Evolutionary conservation across 176 grass and related monocot species (phyloP).

Genomic region (Oryza coarctata): DNA sequence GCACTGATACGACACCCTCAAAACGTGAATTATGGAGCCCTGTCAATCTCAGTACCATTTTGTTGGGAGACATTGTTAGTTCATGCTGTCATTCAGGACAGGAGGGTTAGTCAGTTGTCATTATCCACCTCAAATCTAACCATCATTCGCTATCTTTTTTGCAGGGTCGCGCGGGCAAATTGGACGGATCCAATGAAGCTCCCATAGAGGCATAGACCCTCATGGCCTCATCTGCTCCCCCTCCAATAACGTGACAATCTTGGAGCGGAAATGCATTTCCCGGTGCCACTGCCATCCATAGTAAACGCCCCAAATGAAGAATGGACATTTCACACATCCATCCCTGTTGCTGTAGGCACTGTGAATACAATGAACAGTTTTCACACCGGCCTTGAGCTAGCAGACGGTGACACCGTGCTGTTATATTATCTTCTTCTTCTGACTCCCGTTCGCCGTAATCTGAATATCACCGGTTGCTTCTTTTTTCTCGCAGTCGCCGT

Average conservation of each 20-base stretch:
- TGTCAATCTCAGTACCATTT: slow-evolving; percentile 37
- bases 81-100: slow-evolving; percentile 13
- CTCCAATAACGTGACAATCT: not conserved
- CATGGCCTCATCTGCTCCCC: slow-evolving; percentile 11
- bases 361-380: slow-evolving; percentile 23
- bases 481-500: not conserved
- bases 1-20: not conserved
- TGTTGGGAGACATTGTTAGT: slow-evolving; percentile 27
- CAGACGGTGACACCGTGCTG: slow-evolving; percentile 11
- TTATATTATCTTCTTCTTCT: not conserved
- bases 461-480: not conserved
- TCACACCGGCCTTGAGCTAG: slow-evolving; percentile 6
- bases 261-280: slow-evolving; percentile 13
- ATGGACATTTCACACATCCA: not conserved
- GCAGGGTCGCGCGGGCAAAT: slow-evolving; percentile 16
- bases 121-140: slow-evolving; percentile 41
- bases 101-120: slow-evolving; percentile 30
- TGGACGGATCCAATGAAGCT: slow-evolving; percentile 24
- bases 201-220: not conserved
- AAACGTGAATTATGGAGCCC: not conserved
- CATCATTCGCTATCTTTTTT: slow-evolving; percentile 2
- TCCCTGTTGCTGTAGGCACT: not conserved
- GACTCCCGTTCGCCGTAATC: too few species aligned
- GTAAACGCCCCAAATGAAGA: not conserved
- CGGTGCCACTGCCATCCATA: not conserved